Base-by-base conservation (phyloP, 2,329 filamentous ascomycete genomes). In the Helotiales sp. region DNA sequence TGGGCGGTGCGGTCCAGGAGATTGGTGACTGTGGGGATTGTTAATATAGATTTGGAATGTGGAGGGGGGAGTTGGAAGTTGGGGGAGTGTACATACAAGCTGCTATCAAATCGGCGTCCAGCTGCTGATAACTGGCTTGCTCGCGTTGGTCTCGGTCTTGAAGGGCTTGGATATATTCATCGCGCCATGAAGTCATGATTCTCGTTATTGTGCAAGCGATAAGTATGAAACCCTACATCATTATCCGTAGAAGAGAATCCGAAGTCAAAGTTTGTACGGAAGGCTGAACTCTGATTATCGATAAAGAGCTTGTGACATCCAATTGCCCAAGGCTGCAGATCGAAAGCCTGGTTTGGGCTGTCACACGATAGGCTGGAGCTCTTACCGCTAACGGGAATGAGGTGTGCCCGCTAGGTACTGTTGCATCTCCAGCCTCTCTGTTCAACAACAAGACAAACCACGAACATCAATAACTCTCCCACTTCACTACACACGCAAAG, bases 81-180 rank as follows among this genome's bases (percentile, higher is more conserved):
- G n/a, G 58, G 30, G 43, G 43, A 34, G 26, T n/a, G n/a, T 40
- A 70, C 87, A 72, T 78, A 97, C 94, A 97, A 69, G 92, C 90
- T 77, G 93, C 86, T 75, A 97, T 91, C 69, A 96, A 86, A 61
- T 89, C 85, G 75, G 82, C 82, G 71, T 87, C 87, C 68, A 88
- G 82, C 5, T 84, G 83, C 71, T 82, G 84, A 66, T 83, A 81
- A 73, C 89, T 87, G 65, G 83, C 83, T 75, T 87, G 85, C 75
- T 93, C 91, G 70, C 88, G 85, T 75, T 88, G 85, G 74, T 93
- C 92, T 70, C 89, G 84, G 74, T 91, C 89, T 73, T 88, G 86
- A 71, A 98, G 84, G 71, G 91, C 90, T 69, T 87, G 83, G 69
- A 92, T 84, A 79, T 97, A 97, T 75, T 96, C 91, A 72, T 92